Percentiles rank a stretch among this genome's conserved stretches.
Conservation (phyloP, 2,329 filamentous ascomycete species). For the Lasiodiplodia citricola region DNA sequence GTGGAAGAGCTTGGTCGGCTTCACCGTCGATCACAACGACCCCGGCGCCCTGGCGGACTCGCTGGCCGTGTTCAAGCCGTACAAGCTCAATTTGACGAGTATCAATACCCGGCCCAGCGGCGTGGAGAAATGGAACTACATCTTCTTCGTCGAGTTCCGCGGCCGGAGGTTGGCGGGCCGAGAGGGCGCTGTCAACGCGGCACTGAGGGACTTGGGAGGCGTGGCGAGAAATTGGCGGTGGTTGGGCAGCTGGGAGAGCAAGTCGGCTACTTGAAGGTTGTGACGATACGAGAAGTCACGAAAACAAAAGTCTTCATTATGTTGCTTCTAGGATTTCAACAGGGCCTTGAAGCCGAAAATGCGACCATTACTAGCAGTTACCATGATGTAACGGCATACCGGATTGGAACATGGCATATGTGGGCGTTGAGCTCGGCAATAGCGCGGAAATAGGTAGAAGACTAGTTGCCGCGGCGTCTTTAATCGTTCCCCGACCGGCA, state of each 20-base stretch:
- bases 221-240: slow-evolving; percentile 70
- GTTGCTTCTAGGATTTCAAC: not conserved
- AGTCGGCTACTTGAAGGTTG: slow-evolving; percentile 22
- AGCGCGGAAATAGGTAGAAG: slow-evolving; percentile 12
- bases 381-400: not conserved
- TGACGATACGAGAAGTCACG: not conserved
- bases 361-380: not conserved
- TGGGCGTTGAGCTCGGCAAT: not conserved
- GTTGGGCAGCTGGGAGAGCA: slow-evolving; percentile 68
- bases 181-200: slow-evolving; percentile 63
- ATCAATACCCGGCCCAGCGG: slow-evolving; percentile 87
- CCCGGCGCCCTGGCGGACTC: slow-evolving; percentile 85
- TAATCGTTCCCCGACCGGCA: not conserved
- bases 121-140: slow-evolving; percentile 79
- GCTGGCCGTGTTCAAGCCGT: slow-evolving; percentile 75
- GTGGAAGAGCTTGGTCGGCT: slow-evolving; percentile 77
- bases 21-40: slow-evolving; percentile 77
- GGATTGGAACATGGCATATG: not conserved
- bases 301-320: not conserved
- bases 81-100: slow-evolving; percentile 81
- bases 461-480: slow-evolving; percentile 1
- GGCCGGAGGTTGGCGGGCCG: slow-evolving; percentile 62
- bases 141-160: slow-evolving; percentile 93
- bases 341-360: not conserved
- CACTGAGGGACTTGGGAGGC: slow-evolving; percentile 62